These are phyloP conservation scores for Osmozyma mogii DNA, from an alignment of 805 yeast species.

Conservation along the genomic window DNA sequence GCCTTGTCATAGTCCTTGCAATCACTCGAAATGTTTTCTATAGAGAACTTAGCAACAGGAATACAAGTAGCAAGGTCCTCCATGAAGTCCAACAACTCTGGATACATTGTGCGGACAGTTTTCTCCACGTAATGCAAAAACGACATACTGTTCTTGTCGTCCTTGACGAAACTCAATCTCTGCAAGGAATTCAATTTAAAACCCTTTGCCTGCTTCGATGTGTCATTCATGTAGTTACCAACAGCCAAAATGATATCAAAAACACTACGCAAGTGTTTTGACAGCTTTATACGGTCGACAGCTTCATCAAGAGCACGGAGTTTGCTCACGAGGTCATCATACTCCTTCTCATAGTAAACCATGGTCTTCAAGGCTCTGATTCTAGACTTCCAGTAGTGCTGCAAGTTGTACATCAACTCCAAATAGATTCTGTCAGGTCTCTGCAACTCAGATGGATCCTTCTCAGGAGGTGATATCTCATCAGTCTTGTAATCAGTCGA, in stretches of 20 bases:
- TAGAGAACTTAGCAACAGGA: slow-evolving; percentile 51
- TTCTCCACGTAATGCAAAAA: slow-evolving; percentile 71
- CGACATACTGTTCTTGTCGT: slow-evolving; percentile 59
- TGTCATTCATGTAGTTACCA: slow-evolving; percentile 76
- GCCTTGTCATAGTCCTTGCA: slow-evolving; percentile 46
- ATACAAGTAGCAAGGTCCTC: slow-evolving; percentile 48
- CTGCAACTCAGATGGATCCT: slow-evolving; percentile 50
- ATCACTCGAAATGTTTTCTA: slow-evolving; percentile 56
- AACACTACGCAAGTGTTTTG: slow-evolving; percentile 47
- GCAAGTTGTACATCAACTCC: slow-evolving; percentile 59
- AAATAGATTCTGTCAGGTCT: slow-evolving; percentile 65
- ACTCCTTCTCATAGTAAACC: slow-evolving; percentile 56
- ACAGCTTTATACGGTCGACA: slow-evolving; percentile 42
- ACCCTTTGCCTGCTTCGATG: slow-evolving; percentile 59
- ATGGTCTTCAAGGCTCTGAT: slow-evolving; percentile 53
- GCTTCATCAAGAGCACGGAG: slow-evolving; percentile 54
- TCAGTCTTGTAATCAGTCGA: slow-evolving; percentile 39
- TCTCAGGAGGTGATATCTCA: slow-evolving; percentile 34
- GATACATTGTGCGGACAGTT: slow-evolving; percentile 55
- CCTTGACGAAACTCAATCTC: slow-evolving; percentile 65
- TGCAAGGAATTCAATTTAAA: slow-evolving; percentile 63
- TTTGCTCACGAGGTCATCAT: slow-evolving; percentile 50
- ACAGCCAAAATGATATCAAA: slow-evolving; percentile 61
- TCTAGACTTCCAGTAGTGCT: slow-evolving; percentile 66
- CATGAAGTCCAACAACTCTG: slow-evolving; percentile 53